These are phyloP conservation scores for Kwoniella newhampshirensis DNA, from an alignment of 768 basidiomycete genomes.

Conservation along the genomic window DNA sequence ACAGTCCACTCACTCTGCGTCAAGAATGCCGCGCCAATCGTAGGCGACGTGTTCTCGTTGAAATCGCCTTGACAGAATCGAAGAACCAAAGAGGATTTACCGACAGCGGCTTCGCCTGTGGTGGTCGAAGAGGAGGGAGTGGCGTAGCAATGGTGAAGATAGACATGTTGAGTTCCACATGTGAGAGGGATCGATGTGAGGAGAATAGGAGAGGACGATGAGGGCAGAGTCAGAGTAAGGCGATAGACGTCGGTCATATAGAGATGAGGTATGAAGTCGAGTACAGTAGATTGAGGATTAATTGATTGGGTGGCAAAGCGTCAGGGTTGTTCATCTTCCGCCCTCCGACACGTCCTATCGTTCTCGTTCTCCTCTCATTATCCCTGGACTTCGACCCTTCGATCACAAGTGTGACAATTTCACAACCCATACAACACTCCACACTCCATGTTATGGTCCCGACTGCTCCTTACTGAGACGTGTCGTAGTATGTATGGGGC, in stretches of 20 bases:
- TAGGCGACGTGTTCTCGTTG: slow-evolving; percentile 97
- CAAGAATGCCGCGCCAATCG: slow-evolving; percentile 87
- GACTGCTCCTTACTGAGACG: no score
- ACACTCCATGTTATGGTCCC: no score
- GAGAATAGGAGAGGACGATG: neutral
- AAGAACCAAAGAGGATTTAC: slow-evolving; percentile 97
- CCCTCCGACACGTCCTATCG: neutral
- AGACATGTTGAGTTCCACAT: neutral
- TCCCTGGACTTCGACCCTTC: no score
- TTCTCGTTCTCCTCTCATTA: no score
- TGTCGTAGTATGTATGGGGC: no score
- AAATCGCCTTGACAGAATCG: slow-evolving; percentile 98
- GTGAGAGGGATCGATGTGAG: neutral
- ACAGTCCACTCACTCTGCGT: slow-evolving; percentile 52
- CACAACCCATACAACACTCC: no score
- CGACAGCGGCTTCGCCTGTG: slow-evolving; percentile 94
- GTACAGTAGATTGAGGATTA: neutral
- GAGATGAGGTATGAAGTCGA: no score
- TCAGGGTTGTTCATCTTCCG: neutral
- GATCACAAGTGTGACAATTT: no score
- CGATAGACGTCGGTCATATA: no score
- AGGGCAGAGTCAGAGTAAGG: no score
- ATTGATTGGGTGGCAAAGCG: slow-evolving; percentile 1
- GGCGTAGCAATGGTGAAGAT: neutral
- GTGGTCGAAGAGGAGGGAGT: neutral